Conservation (phyloP, 1,284 basidiomycete species). For the Ganoderma lucidum region DNA sequence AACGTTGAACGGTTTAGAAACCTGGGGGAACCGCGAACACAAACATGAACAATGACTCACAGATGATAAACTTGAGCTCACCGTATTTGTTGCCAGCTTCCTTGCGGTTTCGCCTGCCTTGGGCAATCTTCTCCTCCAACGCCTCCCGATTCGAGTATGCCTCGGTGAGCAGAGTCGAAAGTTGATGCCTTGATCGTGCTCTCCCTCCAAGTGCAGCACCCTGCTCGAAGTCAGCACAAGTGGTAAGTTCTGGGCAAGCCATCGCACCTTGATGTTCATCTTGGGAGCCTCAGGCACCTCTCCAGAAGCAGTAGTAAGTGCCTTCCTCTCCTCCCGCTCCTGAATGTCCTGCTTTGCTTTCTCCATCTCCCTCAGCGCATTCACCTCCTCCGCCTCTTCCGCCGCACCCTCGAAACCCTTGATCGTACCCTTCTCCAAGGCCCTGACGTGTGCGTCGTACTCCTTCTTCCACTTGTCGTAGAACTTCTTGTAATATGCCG, state of each 20-base stretch:
- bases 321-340: constrained; percentile 77
- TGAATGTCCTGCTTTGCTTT: constrained; percentile 73
- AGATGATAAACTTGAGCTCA: constrained; percentile 39
- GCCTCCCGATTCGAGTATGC: constrained; percentile 82
- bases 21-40: not conserved
- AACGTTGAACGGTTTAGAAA: not conserved
- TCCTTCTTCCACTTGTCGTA: constrained; percentile 75
- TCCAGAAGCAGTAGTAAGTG: constrained; percentile 64
- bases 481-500: constrained; percentile 78
- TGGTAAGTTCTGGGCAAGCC: constrained; percentile 11
- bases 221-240: constrained; percentile 42
- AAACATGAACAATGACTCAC: constrained; percentile 5
- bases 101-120: constrained; percentile 81
- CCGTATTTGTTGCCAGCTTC: constrained; percentile 90
- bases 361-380: constrained; percentile 78
- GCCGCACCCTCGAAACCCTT: constrained; percentile 75
- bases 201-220: constrained; percentile 73
- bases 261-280: constrained; percentile 76
- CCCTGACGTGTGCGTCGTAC: constrained; percentile 74
- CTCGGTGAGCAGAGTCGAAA: constrained; percentile 78
- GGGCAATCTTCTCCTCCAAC: constrained; percentile 81
- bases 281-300: constrained; percentile 65
- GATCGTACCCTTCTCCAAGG: constrained; percentile 68
- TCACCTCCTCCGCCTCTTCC: constrained; percentile 64
- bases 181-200: constrained; percentile 76